These are phyloP conservation scores for Clonostachys chloroleuca DNA, from an alignment of 2,329 filamentous ascomycete genomes.

Conservation along the genomic window DNA sequence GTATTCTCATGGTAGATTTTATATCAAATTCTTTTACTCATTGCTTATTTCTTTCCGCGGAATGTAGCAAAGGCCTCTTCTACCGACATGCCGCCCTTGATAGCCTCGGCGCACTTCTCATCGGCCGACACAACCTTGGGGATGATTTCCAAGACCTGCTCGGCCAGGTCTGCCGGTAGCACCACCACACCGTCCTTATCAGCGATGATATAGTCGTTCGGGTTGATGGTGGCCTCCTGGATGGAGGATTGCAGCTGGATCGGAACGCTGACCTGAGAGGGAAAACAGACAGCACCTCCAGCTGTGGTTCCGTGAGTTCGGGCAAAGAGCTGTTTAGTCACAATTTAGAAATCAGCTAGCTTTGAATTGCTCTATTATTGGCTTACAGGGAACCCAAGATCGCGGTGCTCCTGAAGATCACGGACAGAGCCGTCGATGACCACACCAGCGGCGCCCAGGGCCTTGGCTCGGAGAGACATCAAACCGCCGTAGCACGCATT, in stretches of 20 bases:
- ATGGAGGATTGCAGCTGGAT: not conserved
- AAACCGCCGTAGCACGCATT: not conserved
- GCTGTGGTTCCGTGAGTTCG: not conserved
- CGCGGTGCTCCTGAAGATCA: not conserved
- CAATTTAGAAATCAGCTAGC: not conserved
- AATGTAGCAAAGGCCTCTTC: slow-evolving; percentile 7
- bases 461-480: not conserved
- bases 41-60: slow-evolving; percentile 4
- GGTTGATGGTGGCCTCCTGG: not conserved
- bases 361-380: not conserved
- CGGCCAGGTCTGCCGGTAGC: not conserved
- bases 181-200: not conserved
- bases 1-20: not conserved
- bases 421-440: not conserved
- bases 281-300: not conserved
- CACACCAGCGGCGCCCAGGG: not conserved
- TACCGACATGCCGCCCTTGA: slow-evolving; percentile 7
- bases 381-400: not conserved
- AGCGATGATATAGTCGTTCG: not conserved
- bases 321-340: not conserved
- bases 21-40: not conserved
- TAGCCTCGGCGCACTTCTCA: slow-evolving; percentile 9
- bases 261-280: not conserved
- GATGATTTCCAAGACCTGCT: not conserved
- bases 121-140: slow-evolving; percentile 5